Evolutionary conservation across 768 basidiomycete genomes (phyloP).

Genomic region (Leccinum disarticulatum): DNA sequence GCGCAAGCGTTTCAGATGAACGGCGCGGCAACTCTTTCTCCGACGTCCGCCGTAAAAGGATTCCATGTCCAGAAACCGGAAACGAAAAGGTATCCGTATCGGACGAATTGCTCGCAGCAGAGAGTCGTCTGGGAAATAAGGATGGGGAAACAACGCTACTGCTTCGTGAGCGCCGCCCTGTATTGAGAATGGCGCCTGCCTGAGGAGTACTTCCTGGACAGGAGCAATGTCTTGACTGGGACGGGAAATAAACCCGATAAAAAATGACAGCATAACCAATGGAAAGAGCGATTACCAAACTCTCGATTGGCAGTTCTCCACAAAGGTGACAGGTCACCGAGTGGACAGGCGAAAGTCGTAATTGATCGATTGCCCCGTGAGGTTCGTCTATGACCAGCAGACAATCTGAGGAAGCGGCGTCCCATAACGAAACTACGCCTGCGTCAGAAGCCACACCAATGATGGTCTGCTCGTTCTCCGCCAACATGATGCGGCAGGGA

Average conservation of each 20-base stretch:
- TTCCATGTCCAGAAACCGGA: constrained; percentile 79
- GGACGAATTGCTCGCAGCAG: constrained; percentile 39
- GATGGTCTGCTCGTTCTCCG: constrained; percentile 50
- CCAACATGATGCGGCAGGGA: constrained; percentile 52
- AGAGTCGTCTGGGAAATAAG: constrained; percentile 51
- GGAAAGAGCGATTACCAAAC: constrained; percentile 64
- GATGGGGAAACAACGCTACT: constrained; percentile 51
- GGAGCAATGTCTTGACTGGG: constrained; percentile 62
- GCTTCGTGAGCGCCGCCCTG: constrained; percentile 61
- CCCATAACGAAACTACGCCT: constrained; percentile 77
- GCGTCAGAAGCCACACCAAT: constrained; percentile 62
- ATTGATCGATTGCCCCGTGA: constrained; percentile 53
- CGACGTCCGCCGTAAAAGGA: constrained; percentile 69
- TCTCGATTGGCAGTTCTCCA: constrained; percentile 63
- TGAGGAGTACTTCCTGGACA: constrained; percentile 55
- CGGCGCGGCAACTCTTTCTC: constrained; percentile 63
- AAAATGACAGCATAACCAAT: constrained; percentile 62
- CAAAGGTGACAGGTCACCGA: constrained; percentile 67
- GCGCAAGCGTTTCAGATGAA: constrained; percentile 45
- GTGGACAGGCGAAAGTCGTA: constrained; percentile 59
- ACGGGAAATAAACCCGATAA: constrained; percentile 60
- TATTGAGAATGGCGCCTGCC: constrained; percentile 42
- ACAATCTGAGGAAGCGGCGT: constrained; percentile 61
- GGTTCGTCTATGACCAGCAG: constrained; percentile 61
- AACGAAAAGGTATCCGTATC: constrained; percentile 53